These are phyloP conservation scores for Xerocomus potaroensis DNA, from an alignment of 768 basidiomycete genomes.

Conservation along the genomic window DNA sequence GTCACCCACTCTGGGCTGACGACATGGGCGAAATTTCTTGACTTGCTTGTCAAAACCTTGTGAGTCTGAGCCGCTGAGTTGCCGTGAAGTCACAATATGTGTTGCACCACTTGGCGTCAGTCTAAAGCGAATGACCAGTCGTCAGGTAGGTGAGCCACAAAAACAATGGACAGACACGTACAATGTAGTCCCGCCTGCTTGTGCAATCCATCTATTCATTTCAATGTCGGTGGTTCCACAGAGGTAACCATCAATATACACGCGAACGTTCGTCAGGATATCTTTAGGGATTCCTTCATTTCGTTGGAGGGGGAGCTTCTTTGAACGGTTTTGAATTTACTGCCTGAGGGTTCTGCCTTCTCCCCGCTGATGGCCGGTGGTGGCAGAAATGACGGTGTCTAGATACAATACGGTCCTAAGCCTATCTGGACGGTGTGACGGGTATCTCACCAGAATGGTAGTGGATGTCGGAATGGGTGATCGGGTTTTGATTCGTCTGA, in stretches of 20 bases:
- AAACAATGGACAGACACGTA: conserved; percentile 32
- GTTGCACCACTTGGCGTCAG: conserved; percentile 59
- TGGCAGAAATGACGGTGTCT: conserved; percentile 60
- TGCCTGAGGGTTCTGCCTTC: conserved; percentile 36
- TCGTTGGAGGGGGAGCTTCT: conserved; percentile 40
- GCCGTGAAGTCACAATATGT: conserved; percentile 74
- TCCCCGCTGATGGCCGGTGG: conserved; percentile 66
- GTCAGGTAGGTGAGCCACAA: conserved; percentile 5
- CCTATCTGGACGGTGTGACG: background rate
- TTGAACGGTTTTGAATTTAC: conserved; percentile 41
- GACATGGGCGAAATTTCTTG: conserved; percentile 48
- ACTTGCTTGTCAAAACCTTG: conserved; percentile 51
- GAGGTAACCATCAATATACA: conserved; percentile 73
- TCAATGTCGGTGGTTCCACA: conserved; percentile 73
- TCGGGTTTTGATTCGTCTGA: conserved; percentile 66
- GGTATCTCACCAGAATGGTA: conserved; percentile 52
- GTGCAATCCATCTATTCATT: conserved; percentile 63
- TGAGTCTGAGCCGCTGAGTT: conserved; percentile 64
- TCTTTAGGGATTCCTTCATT: conserved; percentile 15
- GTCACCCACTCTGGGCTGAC: conserved; percentile 75
- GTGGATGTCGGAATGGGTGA: conserved; percentile 66
- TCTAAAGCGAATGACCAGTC: conserved; percentile 31
- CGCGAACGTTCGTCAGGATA: conserved; percentile 41
- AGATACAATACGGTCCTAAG: conserved; percentile 1
- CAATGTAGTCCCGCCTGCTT: conserved; percentile 65